These are phyloP conservation scores for Galeopsis tetrahit DNA, from an alignment of 257 asterid species.

Conservation along the genomic window DNA sequence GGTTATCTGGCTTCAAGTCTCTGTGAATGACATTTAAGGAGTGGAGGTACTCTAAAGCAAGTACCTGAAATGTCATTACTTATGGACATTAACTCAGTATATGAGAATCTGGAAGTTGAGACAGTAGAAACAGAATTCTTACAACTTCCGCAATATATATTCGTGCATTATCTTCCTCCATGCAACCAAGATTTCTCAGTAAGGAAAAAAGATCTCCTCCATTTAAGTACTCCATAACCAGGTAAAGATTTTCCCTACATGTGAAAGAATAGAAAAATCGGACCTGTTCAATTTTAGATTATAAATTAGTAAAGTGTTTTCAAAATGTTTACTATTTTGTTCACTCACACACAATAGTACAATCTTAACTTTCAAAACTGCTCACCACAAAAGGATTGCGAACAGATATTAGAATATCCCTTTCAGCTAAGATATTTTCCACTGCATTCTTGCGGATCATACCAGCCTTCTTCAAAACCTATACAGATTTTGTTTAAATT, in stretches of 20 bases:
- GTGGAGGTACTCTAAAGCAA: slow-evolving; percentile 96
- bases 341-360: slow-evolving; percentile 29
- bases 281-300: slow-evolving; percentile 81
- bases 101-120: slow-evolving; percentile 30
- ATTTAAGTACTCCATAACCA: slow-evolving; percentile 98
- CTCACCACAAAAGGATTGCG: slow-evolving; percentile 99
- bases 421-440: slow-evolving; percentile 95
- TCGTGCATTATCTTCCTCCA: slow-evolving; percentile 94
- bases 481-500: slow-evolving; percentile 38
- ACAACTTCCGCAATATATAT: slow-evolving; percentile 97
- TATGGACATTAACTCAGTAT: slow-evolving; percentile 33
- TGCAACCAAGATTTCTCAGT: slow-evolving; percentile 88
- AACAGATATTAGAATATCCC: slow-evolving; percentile 90
- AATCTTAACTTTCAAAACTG: slow-evolving; percentile 33
- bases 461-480: slow-evolving; percentile 96
- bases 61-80: slow-evolving; percentile 66
- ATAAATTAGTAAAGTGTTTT: slow-evolving; percentile 50
- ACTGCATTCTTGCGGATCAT: slow-evolving; percentile 97
- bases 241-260: slow-evolving; percentile 96
- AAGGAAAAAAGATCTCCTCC: slow-evolving; percentile 98
- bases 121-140: slow-evolving; percentile 46
- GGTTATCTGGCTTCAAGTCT: slow-evolving; percentile 98
- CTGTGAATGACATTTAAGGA: slow-evolving; percentile 89
- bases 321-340: slow-evolving; percentile 27
- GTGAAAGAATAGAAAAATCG: slow-evolving; percentile 99